A percentile compares a stretch with the other conserved stretches of the same genome.
Evolutionary conservation across 129 eudicot species (phyloP).

Genomic region (Saposhnikovia divaricata): DNA sequence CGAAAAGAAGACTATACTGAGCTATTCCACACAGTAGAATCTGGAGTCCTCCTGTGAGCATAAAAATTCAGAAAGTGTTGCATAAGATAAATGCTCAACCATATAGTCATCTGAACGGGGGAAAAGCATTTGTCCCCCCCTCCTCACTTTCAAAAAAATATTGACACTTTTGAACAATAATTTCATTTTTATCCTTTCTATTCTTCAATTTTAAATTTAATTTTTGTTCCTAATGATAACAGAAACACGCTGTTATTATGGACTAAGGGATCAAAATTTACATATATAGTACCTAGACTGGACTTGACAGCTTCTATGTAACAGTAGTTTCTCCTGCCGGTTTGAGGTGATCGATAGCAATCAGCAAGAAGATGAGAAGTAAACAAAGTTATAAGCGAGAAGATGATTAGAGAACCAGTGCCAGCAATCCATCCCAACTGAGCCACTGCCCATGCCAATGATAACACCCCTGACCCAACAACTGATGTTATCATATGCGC

Average conservation of each 20-base stretch:
- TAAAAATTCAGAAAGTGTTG: too few relatives aligned
- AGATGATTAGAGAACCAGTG: slow-evolving; percentile 52
- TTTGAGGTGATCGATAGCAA: slow-evolving; percentile 53
- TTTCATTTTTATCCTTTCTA: too few relatives aligned
- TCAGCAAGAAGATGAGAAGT: slow-evolving; percentile 70
- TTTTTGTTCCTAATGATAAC: background rate
- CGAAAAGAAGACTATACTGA: background rate
- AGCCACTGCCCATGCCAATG: slow-evolving; percentile 86
- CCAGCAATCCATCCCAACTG: slow-evolving; percentile 87
- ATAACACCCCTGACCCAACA: slow-evolving; percentile 80
- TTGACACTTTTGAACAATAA: too few relatives aligned
- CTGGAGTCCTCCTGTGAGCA: background rate
- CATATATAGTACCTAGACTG: background rate
- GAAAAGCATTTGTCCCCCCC: too few relatives aligned
- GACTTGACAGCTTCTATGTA: background rate
- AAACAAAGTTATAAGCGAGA: slow-evolving; percentile 67
- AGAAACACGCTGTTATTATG: background rate
- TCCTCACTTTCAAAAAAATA: too few relatives aligned
- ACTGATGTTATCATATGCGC: slow-evolving; percentile 88
- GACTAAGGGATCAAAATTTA: too few relatives aligned
- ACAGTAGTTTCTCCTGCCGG: slow-evolving; percentile 61
- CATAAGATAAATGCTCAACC: background rate
- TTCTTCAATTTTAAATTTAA: too few relatives aligned
- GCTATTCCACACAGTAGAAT: background rate
- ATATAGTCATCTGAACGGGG: too few relatives aligned